Evolutionary conservation across 2,329 filamentous ascomycete species (phyloP), one percentile per base, ranked within the genome.

Genomic region (Aureobasidium pullulans): DNA sequence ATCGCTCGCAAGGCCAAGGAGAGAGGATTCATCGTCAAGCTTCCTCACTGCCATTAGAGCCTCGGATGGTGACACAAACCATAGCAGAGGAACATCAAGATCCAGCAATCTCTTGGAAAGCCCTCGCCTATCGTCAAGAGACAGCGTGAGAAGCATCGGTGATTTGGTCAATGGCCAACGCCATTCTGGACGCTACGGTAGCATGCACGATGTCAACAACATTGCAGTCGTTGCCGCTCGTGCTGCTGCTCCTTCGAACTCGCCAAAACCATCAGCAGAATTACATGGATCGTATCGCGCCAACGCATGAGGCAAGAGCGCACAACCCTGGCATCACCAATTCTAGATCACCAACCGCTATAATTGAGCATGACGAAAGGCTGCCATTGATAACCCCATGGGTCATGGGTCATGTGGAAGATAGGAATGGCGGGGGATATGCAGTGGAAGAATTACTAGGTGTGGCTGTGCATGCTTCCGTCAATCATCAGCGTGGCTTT

Each of bases 11-110:
- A 70, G 67, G 32, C 68, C 70, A 32, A 71, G 75, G 43, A 68
- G 73, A 34, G 72, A 75, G 32, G 67, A 66, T 36, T 77, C 75
- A 5, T 50, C 60, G 2, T 72, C 73, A 1, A 76, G 73, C 63
- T 57, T 73, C 6, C 64, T 72, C n/a, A 73, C 71, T 4, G 62
- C 65, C 1, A 66, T 67, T 40, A 62, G 63, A 42, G 49, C 61
- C 47, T 48, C 64, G 40, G 62, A 64, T 6, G 65, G 70, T 5
- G 63, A 65, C 31, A 66, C 66, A 11, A 68, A 65, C 13, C 60
- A 64, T 40, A 66, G 64, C 60, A 65, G 58, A 34, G 66, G 66
- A 10, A 43, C 58, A 15, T 61, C 65, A 34, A 68, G 64, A 49
- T 76, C 59, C 2, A 57, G 54, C 11, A 19, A 13, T 11, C 42